Conservation (phyloP, 2,329 filamentous ascomycete species). For the Calonectria pseudoturangicola region DNA sequence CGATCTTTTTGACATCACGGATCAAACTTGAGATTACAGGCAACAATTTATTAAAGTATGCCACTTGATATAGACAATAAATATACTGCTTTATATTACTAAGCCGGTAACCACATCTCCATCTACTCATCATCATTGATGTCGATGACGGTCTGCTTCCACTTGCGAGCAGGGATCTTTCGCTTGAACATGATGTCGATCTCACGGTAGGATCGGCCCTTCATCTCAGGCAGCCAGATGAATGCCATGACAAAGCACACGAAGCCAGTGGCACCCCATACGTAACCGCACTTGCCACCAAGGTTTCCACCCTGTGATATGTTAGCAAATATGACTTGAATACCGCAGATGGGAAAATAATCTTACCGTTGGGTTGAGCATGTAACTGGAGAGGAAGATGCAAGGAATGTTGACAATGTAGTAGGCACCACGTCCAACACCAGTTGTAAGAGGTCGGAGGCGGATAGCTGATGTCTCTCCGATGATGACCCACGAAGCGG, state of each 20-base stretch:
- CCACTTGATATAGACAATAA: too few species aligned
- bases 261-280: slow-evolving; percentile 75
- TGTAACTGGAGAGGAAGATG: slow-evolving; percentile 77
- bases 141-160: slow-evolving; percentile 73
- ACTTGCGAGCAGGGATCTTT: slow-evolving; percentile 71
- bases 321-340: slow-evolving; percentile 51
- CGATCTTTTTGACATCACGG: too few species aligned
- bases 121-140: slow-evolving; percentile 77
- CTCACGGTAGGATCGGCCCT: slow-evolving; percentile 75
- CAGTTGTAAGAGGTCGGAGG: slow-evolving; percentile 79
- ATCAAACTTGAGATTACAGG: too few species aligned
- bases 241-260: slow-evolving; percentile 71
- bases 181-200: slow-evolving; percentile 77
- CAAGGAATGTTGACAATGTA: slow-evolving; percentile 80
- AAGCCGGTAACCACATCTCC: neutral
- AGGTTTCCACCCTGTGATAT: slow-evolving; percentile 62
- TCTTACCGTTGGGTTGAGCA: slow-evolving; percentile 74
- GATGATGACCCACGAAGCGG: slow-evolving; percentile 80
- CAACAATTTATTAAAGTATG: too few species aligned
- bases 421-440: slow-evolving; percentile 78
- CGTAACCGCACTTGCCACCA: slow-evolving; percentile 74
- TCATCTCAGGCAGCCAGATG: slow-evolving; percentile 73
- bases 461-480: slow-evolving; percentile 80
- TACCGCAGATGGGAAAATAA: neutral
- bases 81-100: too few species aligned